Percentiles rank a stretch among this genome's conserved stretches.
phyloP scores from a whole-genome alignment of 352 stramenopile species.

The Pythium aphanidermatum region DNA sequence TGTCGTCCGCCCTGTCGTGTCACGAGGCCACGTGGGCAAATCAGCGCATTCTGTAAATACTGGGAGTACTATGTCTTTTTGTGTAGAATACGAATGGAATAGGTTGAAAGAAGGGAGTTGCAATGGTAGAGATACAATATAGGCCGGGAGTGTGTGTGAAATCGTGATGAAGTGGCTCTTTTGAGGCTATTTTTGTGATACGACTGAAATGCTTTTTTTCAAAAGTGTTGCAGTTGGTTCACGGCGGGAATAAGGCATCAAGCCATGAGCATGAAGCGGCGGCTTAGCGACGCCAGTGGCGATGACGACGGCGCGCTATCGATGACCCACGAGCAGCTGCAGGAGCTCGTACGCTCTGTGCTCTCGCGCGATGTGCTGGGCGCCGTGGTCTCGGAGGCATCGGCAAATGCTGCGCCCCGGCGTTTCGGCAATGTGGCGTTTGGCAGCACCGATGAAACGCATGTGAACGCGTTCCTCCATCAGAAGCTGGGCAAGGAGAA shows the following conservation, averaged over 20 bases:
- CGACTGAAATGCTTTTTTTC: constrained; percentile 3
- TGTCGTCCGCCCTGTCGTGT: too few species aligned
- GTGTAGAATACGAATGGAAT: not conserved
- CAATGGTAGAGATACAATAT: too few species aligned
- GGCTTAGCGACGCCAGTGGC: constrained; percentile 5
- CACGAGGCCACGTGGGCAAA: constrained; percentile 17
- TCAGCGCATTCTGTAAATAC: not conserved
- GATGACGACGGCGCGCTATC: not conserved
- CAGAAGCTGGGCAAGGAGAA: constrained; percentile 82
- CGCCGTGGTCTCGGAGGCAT: constrained; percentile 15
- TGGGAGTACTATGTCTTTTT: not conserved
- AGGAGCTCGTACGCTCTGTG: constrained; percentile 12
- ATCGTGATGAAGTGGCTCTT: too few species aligned
- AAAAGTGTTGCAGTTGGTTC: constrained; percentile 10
- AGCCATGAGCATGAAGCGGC: constrained; percentile 19
- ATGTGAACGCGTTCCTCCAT: constrained; percentile 64
- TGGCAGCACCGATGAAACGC: constrained; percentile 32
- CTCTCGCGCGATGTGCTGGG: constrained; percentile 21
- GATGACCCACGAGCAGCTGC: constrained; percentile 18
- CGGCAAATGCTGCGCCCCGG: constrained; percentile 10
- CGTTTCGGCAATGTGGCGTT: constrained; percentile 67
- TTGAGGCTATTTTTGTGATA: too few species aligned
- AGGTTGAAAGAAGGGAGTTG: too few species aligned
- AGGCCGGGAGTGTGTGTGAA: too few species aligned
- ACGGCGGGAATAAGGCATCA: not conserved